Percentiles rank a stretch among this genome's conserved stretches.
These are phyloP conservation scores for Streptanthus diversifolius DNA, from an alignment of 345 rosid genomes.

Conservation along the genomic window DNA sequence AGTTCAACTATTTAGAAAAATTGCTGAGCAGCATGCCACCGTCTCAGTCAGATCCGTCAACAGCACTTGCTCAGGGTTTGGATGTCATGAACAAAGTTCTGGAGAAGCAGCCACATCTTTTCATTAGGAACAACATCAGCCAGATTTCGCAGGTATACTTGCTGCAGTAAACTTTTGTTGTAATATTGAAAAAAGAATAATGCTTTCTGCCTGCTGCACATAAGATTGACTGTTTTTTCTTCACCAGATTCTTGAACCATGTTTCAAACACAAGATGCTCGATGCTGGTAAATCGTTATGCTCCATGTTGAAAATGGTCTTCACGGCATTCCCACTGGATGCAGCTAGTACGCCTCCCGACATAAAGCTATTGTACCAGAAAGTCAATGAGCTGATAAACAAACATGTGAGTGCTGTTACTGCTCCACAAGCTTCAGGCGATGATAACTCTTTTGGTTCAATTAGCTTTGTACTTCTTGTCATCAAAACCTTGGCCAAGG, in stretches of 20 bases:
- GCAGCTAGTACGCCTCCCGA: slow-evolving; percentile 63
- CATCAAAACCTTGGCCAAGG: slow-evolving; percentile 88
- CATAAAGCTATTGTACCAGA: slow-evolving; percentile 73
- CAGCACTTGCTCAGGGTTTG: slow-evolving; percentile 97
- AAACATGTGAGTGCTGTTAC: slow-evolving; percentile 69
- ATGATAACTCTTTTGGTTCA: slow-evolving; percentile 70
- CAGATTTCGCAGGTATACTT: slow-evolving; percentile 87
- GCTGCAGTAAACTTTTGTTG: slow-evolving; percentile 1
- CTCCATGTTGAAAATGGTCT: slow-evolving; percentile 92
- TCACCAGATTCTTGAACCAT: slow-evolving; percentile 90
- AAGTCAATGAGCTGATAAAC: slow-evolving; percentile 84
- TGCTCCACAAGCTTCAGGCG: slow-evolving; percentile 67
- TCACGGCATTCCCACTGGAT: slow-evolving; percentile 82
- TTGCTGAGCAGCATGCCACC: slow-evolving; percentile 82
- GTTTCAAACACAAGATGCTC: slow-evolving; percentile 89
- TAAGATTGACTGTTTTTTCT: slow-evolving; percentile 14
- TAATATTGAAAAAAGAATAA: slow-evolving; percentile 1
- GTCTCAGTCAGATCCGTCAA: slow-evolving; percentile 94
- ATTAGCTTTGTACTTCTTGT: slow-evolving; percentile 89
- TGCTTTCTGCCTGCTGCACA: slow-evolving; percentile 11
- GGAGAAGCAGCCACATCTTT: slow-evolving; percentile 94
- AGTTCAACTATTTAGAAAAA: slow-evolving; percentile 94
- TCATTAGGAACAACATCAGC: slow-evolving; percentile 82
- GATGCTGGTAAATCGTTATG: slow-evolving; percentile 96
- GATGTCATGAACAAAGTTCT: slow-evolving; percentile 99